phyloP scores from a whole-genome alignment of 176 grass and related monocot species.

The Calamus simplicifolius region DNA sequence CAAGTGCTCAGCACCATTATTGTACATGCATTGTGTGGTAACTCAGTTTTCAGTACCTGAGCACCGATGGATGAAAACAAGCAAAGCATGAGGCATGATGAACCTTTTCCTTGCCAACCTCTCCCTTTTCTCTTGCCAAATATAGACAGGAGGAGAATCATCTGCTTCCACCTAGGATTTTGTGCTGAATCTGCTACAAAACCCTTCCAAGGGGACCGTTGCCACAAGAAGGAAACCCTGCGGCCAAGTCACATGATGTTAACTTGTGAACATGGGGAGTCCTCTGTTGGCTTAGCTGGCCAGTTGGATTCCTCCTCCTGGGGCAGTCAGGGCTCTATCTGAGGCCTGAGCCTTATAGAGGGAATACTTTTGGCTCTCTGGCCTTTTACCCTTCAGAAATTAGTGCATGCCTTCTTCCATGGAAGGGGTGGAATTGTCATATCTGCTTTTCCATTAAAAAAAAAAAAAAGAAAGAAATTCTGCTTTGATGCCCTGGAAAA shows the following conservation, averaged over 20 bases:
- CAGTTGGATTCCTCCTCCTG: not conserved
- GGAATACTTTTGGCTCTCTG: not conserved
- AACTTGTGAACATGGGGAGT: not conserved
- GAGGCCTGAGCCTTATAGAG: not conserved
- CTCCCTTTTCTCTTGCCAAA: not conserved
- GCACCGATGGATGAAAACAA: not conserved
- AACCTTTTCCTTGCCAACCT: not conserved
- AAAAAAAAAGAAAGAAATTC: too few species aligned
- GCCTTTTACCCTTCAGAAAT: not conserved
- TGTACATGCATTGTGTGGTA: not conserved
- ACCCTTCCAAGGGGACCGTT: not conserved
- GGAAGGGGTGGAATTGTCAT: not conserved
- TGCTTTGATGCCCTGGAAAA: too few species aligned
- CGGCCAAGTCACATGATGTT: not conserved
- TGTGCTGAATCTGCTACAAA: not conserved
- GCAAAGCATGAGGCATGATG: not conserved
- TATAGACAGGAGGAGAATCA: not conserved
- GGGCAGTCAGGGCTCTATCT: not conserved
- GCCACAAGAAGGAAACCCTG: too few species aligned
- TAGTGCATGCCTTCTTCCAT: not conserved
- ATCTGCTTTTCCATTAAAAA: not conserved
- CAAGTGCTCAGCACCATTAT: not conserved
- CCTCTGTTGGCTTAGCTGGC: not conserved
- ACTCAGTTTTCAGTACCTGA: not conserved
- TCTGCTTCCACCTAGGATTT: not conserved